Percentiles rank a stretch among this genome's conserved stretches.
Evolutionary conservation across 2,329 filamentous ascomycete species (phyloP).

Genomic region (Fusarium humuli): DNA sequence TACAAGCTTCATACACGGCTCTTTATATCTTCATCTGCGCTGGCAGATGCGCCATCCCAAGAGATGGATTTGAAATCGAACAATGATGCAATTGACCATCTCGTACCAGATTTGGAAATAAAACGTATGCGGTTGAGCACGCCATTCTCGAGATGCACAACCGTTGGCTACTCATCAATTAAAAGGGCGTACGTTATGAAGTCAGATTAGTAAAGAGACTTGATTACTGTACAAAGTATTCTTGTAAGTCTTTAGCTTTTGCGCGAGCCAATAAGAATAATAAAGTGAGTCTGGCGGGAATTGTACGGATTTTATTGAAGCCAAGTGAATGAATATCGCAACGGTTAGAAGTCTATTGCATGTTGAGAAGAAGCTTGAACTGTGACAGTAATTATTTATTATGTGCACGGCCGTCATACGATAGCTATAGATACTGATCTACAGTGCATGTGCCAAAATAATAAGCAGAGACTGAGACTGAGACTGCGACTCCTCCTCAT

Average conservation of each 20-base stretch:
- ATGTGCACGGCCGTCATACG: conserved; percentile 29
- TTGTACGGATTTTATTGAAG: conserved; percentile 11
- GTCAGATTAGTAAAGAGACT: conserved; percentile 41
- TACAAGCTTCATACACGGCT: conserved; percentile 8
- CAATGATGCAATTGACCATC: conserved; percentile 26
- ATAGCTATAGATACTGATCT: conserved; percentile 2
- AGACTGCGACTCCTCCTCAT: neutral
- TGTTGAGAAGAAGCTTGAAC: neutral
- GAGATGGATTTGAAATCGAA: conserved; percentile 49
- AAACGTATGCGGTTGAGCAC: conserved; percentile 41
- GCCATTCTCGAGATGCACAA: conserved; percentile 34
- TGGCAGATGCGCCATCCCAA: conserved; percentile 5
- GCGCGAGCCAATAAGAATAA: neutral
- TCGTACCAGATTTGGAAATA: conserved; percentile 27
- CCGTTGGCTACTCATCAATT: conserved; percentile 40
- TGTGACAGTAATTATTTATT: neutral
- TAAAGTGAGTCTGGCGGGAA: conserved; percentile 16
- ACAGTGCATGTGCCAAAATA: conserved; percentile 30
- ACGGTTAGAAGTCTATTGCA: neutral
- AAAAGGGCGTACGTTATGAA: conserved; percentile 27
- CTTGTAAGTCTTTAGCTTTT: neutral
- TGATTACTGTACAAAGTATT: conserved; percentile 41
- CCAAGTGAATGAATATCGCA: neutral
- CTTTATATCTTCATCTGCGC: conserved; percentile 34
- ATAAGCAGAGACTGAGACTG: conserved; percentile 7